Evolutionary conservation across 2,329 filamentous ascomycete genomes (phyloP).

Genomic region (Aspergillus fumigatus): DNA sequence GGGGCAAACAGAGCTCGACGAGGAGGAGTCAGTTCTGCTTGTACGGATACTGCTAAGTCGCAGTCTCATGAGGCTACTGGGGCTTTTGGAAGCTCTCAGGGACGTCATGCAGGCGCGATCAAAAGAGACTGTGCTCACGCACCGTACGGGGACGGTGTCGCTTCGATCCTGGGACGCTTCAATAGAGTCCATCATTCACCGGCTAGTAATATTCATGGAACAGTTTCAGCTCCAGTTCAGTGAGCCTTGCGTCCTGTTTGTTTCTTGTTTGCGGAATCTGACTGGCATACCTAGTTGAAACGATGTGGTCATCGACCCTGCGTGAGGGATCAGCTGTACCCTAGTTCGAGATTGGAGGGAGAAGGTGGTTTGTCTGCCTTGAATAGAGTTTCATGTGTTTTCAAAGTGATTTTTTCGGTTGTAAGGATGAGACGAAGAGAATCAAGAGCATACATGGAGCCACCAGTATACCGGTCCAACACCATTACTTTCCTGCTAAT

Average conservation of each 20-base stretch:
- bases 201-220: conserved; percentile 20
- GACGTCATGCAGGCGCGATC: conserved; percentile 9
- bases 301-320: neutral
- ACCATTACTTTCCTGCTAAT: conserved; percentile 37
- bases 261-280: neutral
- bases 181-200: conserved; percentile 18
- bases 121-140: conserved; percentile 9
- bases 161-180: conserved; percentile 18
- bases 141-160: conserved; percentile 7
- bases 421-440: neutral
- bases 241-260: neutral
- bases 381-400: neutral
- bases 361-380: neutral
- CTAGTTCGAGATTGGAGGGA: neutral
- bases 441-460: neutral
- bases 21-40: conserved; percentile 18
- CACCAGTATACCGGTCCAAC: neutral
- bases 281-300: neutral
- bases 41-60: conserved; percentile 20
- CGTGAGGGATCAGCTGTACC: neutral
- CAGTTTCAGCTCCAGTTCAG: conserved; percentile 17
- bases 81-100: conserved; percentile 18
- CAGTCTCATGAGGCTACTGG: conserved; percentile 18
- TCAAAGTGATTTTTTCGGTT: neutral
- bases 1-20: conserved; percentile 24